These are phyloP conservation scores for Nicotiana attenuata DNA, from an alignment of 257 asterid species.

Conservation along the genomic window DNA sequence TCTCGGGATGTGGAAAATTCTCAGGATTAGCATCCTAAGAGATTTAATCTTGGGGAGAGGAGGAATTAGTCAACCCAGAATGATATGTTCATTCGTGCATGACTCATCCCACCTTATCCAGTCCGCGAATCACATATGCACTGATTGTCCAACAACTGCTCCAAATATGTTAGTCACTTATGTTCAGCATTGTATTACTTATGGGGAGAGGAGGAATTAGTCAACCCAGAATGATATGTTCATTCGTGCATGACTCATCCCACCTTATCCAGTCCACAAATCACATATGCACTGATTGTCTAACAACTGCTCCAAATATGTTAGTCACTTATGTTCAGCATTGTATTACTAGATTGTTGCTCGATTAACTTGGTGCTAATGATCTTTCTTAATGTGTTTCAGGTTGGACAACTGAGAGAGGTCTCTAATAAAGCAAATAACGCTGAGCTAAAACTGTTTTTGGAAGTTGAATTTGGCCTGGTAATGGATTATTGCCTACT, in stretches of 20 bases:
- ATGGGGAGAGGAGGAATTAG: not conserved
- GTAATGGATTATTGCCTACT: conserved; percentile 30
- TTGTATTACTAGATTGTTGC: not conserved
- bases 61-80: not conserved
- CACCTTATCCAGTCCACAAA: not conserved
- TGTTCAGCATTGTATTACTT: not conserved
- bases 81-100: not conserved
- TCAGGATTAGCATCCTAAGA: not conserved
- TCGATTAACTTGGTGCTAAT: conserved; percentile 8
- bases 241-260: not conserved
- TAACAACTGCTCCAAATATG: not conserved
- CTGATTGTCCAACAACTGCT: not conserved
- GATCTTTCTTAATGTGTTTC: conserved; percentile 12
- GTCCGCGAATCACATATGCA: not conserved
- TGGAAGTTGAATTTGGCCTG: conserved; percentile 67
- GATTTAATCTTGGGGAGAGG: not conserved
- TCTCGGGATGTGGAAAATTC: not conserved
- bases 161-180: not conserved
- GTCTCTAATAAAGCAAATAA: conserved; percentile 62
- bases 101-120: not conserved
- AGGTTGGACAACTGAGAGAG: conserved; percentile 83
- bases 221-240: conserved; percentile 5
- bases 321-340: not conserved
- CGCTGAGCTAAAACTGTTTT: conserved; percentile 63
- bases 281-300: not conserved